phyloP scores from a whole-genome alignment of 441 rosid genomes.

The Melianthus villosus region DNA sequence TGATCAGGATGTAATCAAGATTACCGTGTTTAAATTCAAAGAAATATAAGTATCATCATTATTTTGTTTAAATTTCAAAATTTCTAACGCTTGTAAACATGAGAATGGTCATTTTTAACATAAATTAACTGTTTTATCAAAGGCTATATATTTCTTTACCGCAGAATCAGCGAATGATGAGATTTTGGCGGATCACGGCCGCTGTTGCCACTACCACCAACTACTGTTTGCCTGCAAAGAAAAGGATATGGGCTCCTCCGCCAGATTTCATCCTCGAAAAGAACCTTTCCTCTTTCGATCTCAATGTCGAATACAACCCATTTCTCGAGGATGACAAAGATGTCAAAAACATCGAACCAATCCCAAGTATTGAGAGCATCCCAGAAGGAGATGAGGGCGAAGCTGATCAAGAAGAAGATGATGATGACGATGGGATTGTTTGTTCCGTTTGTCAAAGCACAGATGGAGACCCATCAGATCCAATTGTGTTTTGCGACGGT shows the following conservation, averaged over 20 bases:
- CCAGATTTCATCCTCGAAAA: conserved; percentile 29
- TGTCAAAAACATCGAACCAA: no score
- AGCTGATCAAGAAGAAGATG: conserved; percentile 13
- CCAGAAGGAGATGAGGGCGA: background rate
- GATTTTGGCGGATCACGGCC: no score
- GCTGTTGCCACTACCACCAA: conserved; percentile 5
- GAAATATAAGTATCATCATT: no score
- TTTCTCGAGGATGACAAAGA: conserved; percentile 10
- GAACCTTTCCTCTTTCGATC: conserved; percentile 38
- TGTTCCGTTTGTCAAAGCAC: conserved; percentile 77
- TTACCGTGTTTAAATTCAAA: no score
- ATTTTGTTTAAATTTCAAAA: no score
- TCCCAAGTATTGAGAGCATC: background rate
- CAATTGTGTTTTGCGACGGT: conserved; percentile 84
- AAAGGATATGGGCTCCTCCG: conserved; percentile 53
- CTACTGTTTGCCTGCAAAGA: conserved; percentile 54
- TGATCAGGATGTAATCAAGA: no score
- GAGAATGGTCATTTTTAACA: no score
- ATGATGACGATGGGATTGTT: conserved; percentile 55
- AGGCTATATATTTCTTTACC: no score
- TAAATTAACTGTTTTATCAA: no score
- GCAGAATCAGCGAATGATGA: no score
- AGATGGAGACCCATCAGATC: conserved; percentile 74
- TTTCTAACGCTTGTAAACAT: no score
- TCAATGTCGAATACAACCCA: conserved; percentile 44